Percentiles rank a stretch among this genome's conserved stretches.
Evolutionary conservation across 805 yeast species (phyloP).

Genomic region (Brettanomyces sp.): DNA sequence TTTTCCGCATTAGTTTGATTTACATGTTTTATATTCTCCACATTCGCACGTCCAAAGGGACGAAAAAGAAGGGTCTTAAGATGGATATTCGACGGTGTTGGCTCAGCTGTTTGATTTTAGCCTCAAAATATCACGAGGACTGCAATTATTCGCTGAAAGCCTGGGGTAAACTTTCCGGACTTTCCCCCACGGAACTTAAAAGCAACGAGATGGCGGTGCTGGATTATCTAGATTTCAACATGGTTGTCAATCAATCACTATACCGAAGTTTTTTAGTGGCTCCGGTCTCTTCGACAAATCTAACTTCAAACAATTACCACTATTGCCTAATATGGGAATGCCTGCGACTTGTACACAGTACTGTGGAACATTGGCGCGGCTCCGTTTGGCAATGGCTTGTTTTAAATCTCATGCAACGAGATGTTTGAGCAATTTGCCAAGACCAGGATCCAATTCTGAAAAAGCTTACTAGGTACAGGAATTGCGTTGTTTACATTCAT

Average conservation of each 20-base stretch:
- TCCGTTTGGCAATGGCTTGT: neutral
- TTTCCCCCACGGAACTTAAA: constrained; percentile 40
- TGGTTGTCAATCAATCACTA: constrained; percentile 33
- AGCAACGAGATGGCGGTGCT: constrained; percentile 43
- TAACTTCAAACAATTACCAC: neutral
- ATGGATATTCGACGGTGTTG: constrained; percentile 39
- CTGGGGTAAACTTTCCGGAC: constrained; percentile 72
- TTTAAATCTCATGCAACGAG: constrained; percentile 2
- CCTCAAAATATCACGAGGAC: constrained; percentile 69
- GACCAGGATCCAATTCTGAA: too few species aligned
- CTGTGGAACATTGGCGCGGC: constrained; percentile 2
- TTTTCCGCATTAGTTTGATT: constrained; percentile 58
- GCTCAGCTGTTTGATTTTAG: constrained; percentile 57
- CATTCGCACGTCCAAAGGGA: neutral
- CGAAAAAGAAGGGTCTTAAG: too few species aligned
- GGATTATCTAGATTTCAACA: constrained; percentile 43
- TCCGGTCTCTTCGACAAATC: neutral
- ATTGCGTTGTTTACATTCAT: too few species aligned
- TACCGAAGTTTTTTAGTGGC: neutral
- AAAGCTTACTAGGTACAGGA: too few species aligned
- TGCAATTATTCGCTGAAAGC: constrained; percentile 56
- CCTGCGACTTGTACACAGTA: constrained; percentile 1
- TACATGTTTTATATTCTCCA: constrained; percentile 36
- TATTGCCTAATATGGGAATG: neutral
- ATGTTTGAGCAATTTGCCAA: neutral